Conservation (phyloP, 2,329 filamentous ascomycete genomes). For the Cladosporium sp. region DNA sequence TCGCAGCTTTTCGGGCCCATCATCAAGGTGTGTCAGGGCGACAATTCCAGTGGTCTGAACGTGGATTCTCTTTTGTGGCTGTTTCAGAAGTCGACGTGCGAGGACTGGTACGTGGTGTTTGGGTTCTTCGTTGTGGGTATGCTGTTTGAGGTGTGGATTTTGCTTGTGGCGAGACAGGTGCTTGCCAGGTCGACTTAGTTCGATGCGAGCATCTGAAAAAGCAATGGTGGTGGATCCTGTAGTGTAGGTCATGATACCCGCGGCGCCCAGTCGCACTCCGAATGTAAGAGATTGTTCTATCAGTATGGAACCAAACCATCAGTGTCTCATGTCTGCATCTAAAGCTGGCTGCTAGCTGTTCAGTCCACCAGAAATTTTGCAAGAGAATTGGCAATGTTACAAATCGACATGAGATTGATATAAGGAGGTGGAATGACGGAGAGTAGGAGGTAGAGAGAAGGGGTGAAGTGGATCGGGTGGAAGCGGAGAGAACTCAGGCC, state of each 20-base stretch:
- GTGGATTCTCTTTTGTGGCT: slow-evolving; percentile 61
- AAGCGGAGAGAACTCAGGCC: slow-evolving; percentile 1
- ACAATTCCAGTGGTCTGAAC: slow-evolving; percentile 53
- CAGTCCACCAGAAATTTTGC: neutral
- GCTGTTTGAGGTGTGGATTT: slow-evolving; percentile 66
- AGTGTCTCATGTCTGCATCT: neutral
- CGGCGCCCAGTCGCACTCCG: neutral
- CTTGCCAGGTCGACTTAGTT: slow-evolving; percentile 30
- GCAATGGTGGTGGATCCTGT: neutral
- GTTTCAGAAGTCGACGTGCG: slow-evolving; percentile 63
- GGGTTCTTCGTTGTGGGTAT: slow-evolving; percentile 63
- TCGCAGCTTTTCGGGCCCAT: slow-evolving; percentile 59
- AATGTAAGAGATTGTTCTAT: neutral
- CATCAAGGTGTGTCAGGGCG: slow-evolving; percentile 55
- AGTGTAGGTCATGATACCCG: neutral
- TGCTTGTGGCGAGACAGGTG: slow-evolving; percentile 53
- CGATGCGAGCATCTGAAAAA: slow-evolving; percentile 20
- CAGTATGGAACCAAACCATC: neutral
- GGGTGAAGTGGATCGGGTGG: neutral
- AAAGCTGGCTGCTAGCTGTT: neutral
- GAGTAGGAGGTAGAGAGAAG: too few species aligned
- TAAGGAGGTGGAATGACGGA: neutral
- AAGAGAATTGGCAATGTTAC: neutral
- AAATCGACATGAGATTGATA: neutral
- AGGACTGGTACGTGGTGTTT: slow-evolving; percentile 64